Base-by-base conservation (phyloP, 257 asterid genomes). In the Fraxinus americana region DNA sequence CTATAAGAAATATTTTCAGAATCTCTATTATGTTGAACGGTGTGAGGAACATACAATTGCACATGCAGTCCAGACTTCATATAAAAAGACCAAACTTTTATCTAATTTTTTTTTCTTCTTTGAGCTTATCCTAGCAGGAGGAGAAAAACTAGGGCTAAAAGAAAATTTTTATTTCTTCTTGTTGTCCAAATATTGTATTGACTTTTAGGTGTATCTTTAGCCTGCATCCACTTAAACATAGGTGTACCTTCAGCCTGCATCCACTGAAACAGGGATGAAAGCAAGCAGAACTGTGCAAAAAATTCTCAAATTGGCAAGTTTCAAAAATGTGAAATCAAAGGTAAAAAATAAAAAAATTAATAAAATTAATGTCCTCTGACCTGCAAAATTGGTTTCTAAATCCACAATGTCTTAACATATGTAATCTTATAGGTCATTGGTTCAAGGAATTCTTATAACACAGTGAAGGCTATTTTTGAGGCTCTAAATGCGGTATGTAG, bases 271-370 rank as follows among this genome's bases (percentile, higher is more conserved):
- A 10, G 99, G 99, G 84, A 88, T 92, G 93, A 92, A 90, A 86
- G 98, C 98, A 50, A 97, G 98, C 84, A 89, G 85, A 88, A 92
- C 98, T 14, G 98, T 86, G 50, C 91, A 92, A 83, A 79, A 89
- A 70, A 85, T 94, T 77, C 92, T 94, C 72, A 65, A 79, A 81
- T 88, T 94, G 79, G 98, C 99, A 32, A 97, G 99, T 85, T 92
- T 84, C 89, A 92, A 87, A 96, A 92, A 92, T 85, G 94, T 94
- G 79, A 94, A 92, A 78, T 92, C 98, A 70, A 94, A 92, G 99
- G 98, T 94, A 80, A 52, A 61, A 29, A 68, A 34, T 2, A 34
- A 38, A 7, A 38, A 36, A n/a, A n/a, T n/a, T n/a, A n/a, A n/a
- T n/a, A 54, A 41, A 39, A 17, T 77, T 17, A 5, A 19, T 57